These are phyloP conservation scores for Sporopachydermia cereana DNA, from an alignment of 1,139 yeast genomes.

Conservation along the genomic window DNA sequence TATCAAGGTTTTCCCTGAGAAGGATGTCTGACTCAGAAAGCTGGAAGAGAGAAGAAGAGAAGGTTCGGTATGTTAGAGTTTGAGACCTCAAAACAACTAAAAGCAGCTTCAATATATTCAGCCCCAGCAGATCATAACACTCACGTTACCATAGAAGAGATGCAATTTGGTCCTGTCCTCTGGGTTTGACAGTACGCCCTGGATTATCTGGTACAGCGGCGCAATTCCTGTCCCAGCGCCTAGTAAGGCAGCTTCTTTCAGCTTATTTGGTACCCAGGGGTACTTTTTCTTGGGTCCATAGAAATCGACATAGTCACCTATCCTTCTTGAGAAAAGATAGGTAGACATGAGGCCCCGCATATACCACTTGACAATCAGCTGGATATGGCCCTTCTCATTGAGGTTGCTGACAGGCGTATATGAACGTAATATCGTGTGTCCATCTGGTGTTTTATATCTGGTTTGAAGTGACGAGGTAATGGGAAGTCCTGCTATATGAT, in stretches of 20 bases:
- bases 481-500: conserved; percentile 51
- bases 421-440: conserved; percentile 68
- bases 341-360: conserved; percentile 58
- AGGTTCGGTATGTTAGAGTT: background rate
- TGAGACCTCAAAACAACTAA: background rate
- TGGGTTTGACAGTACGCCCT: conserved; percentile 50
- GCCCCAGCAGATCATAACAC: background rate
- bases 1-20: conserved; percentile 52
- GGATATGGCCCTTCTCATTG: conserved; percentile 48
- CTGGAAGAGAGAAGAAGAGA: background rate
- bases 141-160: conserved; percentile 54
- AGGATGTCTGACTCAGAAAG: conserved; percentile 47
- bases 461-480: conserved; percentile 58
- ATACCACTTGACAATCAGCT: conserved; percentile 58
- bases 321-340: conserved; percentile 49
- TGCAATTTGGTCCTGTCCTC: conserved; percentile 58
- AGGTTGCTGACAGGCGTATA: conserved; percentile 65
- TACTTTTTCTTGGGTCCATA: conserved; percentile 74
- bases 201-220: conserved; percentile 63
- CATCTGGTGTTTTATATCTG: conserved; percentile 64
- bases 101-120: too few species aligned
- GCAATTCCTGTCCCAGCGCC: conserved; percentile 85
- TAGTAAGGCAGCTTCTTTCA: conserved; percentile 52
- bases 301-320: conserved; percentile 58
- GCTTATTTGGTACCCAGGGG: conserved; percentile 72